Conservation (phyloP, 78 protist species). For the Isochrysis galbana region DNA sequence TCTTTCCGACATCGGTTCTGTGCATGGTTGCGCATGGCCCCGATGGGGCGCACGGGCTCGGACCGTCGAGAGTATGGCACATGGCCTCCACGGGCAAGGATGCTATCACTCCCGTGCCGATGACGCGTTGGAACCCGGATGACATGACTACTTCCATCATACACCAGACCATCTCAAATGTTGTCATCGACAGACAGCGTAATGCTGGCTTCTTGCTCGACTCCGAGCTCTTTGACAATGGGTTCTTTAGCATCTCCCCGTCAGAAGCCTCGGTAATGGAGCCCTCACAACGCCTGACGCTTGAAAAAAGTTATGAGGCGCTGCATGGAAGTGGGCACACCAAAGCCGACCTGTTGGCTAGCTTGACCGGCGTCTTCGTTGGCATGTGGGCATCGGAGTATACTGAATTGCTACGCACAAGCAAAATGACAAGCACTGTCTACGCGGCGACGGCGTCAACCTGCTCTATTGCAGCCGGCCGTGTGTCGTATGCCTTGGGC, state of each 20-base stretch:
- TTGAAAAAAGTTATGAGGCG: not conserved
- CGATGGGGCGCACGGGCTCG: not conserved
- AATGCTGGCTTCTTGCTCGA: not conserved
- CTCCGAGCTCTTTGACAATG: not conserved
- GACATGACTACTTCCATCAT: not conserved
- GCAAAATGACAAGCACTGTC: not conserved
- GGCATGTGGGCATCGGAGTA: not conserved
- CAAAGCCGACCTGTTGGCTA: not conserved
- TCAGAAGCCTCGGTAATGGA: slow-evolving; percentile 6
- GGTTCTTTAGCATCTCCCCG: not conserved
- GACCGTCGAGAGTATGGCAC: not conserved
- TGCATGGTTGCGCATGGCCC: not conserved
- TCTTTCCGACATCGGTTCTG: not conserved
- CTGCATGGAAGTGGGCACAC: not conserved
- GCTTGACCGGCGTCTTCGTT: not conserved
- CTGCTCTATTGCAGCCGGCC: slow-evolving; percentile 15
- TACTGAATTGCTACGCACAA: not conserved
- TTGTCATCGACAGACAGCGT: not conserved
- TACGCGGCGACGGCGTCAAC: not conserved
- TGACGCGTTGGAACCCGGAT: not conserved
- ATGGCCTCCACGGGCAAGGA: not conserved
- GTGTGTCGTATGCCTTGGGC: slow-evolving; percentile 72
- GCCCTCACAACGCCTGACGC: slow-evolving; percentile 17
- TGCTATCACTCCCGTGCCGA: not conserved
- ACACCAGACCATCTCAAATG: not conserved